Conservation (phyloP, 1,284 basidiomycete species). For the Irpex sp. region DNA sequence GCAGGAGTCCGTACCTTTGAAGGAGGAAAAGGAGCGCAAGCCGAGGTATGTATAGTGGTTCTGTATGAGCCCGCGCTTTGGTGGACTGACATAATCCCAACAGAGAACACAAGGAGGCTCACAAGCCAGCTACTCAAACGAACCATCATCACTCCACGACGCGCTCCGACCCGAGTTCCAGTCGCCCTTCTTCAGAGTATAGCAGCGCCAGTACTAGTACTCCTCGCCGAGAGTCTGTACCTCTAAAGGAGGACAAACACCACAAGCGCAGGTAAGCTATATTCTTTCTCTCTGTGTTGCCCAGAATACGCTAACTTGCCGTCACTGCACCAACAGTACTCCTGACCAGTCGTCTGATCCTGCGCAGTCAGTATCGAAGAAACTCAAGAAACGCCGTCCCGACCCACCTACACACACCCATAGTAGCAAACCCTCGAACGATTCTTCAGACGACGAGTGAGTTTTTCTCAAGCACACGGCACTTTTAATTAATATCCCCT, state of each 20-base stretch:
- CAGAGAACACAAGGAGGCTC: not conserved
- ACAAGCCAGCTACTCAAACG: not conserved
- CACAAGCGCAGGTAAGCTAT: not conserved
- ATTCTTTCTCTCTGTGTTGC: not conserved
- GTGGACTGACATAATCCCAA: not conserved
- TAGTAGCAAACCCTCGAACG: constrained; percentile 1
- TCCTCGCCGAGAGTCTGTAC: not conserved
- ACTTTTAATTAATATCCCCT: not conserved
- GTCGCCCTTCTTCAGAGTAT: not conserved
- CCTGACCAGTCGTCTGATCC: constrained; percentile 2
- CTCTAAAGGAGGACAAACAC: not conserved
- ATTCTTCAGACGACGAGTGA: constrained; percentile 10
- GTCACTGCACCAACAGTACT: not conserved
- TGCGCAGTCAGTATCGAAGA: not conserved
- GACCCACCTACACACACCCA: not conserved
- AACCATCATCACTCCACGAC: not conserved
- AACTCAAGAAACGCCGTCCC: not conserved
- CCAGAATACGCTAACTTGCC: not conserved
- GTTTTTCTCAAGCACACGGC: not conserved
- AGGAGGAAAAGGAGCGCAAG: not conserved
- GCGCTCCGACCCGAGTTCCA: not conserved
- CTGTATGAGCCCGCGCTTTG: not conserved
- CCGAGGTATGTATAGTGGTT: not conserved
- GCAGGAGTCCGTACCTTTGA: not conserved
- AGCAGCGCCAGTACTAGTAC: not conserved